Evolutionary conservation across 164 flowering plant genomes (phyloP).

Genomic region (Tetracentron sinense): DNA sequence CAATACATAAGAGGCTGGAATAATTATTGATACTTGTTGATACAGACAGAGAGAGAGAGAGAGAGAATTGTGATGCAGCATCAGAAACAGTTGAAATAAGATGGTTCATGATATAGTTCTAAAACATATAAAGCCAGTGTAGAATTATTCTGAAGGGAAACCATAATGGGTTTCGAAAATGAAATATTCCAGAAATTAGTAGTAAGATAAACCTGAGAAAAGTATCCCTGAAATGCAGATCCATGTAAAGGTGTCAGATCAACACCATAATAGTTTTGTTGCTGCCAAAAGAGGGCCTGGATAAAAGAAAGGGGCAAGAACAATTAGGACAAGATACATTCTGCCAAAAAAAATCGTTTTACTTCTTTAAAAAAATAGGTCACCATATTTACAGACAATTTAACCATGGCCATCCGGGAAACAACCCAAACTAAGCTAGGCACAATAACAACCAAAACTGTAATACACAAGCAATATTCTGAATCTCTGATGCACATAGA

Average conservation of each 20-base stretch:
- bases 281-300: constrained; percentile 99
- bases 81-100: not conserved
- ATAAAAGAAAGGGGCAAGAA: constrained; percentile 8
- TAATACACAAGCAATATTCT: no score
- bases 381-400: not conserved
- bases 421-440: not conserved
- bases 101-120: not conserved
- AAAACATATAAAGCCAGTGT: not conserved
- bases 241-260: constrained; percentile 82
- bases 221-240: constrained; percentile 89
- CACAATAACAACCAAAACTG: no score
- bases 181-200: not conserved
- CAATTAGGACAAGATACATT: constrained; percentile 1
- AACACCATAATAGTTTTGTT: constrained; percentile 87
- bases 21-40: no score
- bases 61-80: not conserved
- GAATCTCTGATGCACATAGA: no score
- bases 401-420: not conserved
- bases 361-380: not conserved
- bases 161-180: not conserved
- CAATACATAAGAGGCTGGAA: no score
- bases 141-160: not conserved
- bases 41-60: no score
- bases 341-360: not conserved
- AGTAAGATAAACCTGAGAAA: constrained; percentile 60